Conservation (phyloP, 768 basidiomycete species). For the Nidula microcarpa region DNA sequence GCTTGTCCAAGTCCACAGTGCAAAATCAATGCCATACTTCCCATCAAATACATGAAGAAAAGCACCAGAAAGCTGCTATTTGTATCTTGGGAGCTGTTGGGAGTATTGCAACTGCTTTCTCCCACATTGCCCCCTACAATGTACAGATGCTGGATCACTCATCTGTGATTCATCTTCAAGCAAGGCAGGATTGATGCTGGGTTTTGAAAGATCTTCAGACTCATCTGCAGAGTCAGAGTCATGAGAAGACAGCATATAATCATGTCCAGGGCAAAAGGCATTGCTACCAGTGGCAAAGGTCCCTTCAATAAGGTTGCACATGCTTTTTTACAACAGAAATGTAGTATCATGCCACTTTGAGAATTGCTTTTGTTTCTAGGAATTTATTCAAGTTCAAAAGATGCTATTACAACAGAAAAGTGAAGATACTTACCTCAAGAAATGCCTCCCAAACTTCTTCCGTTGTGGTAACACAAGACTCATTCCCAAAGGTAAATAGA, state of each 20-base stretch:
- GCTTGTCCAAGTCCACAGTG: too few species aligned
- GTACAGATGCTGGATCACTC: neutral
- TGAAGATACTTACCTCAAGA: conserved; percentile 9
- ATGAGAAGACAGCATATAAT: neutral
- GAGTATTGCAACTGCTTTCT: too few species aligned
- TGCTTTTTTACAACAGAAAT: conserved; percentile 15
- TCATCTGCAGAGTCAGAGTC: neutral
- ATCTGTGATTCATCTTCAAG: neutral
- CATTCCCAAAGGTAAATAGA: too few species aligned
- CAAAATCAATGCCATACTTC: too few species aligned
- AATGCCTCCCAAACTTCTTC: conserved; percentile 17
- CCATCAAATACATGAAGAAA: too few species aligned
- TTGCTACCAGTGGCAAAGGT: conserved; percentile 9
- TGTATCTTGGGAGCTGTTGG: too few species aligned
- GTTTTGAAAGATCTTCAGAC: neutral
- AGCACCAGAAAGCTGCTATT: too few species aligned
- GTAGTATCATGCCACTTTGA: conserved; percentile 16
- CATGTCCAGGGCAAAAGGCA: conserved; percentile 5
- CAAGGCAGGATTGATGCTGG: neutral
- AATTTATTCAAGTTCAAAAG: conserved; percentile 1
- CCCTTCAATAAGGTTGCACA: conserved; percentile 10
- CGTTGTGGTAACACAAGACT: conserved; percentile 21
- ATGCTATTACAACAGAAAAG: neutral
- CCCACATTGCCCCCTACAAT: too few species aligned
- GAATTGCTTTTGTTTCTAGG: conserved; percentile 9